Percentiles rank a stretch among this genome's conserved stretches.
Evolutionary conservation across 495 filamentous ascomycete genomes (phyloP).

Genomic region (Aspergillus funiculosus): DNA sequence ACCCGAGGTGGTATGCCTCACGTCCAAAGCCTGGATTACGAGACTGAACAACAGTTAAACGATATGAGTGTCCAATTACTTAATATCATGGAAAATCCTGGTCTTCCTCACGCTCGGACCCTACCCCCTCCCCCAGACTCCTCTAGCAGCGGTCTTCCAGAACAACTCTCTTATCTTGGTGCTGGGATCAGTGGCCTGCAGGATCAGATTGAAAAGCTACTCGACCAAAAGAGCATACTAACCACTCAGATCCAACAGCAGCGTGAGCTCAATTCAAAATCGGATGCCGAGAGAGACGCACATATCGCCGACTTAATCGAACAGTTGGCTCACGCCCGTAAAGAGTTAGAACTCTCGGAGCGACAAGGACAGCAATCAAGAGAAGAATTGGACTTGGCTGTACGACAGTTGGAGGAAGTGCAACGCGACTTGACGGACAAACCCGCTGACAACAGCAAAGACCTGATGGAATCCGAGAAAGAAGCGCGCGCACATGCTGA

Average conservation of each 20-base stretch:
- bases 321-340: slow-evolving; percentile 41
- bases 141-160: slow-evolving; percentile 39
- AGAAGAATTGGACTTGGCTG: slow-evolving; percentile 40
- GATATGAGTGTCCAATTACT: slow-evolving; percentile 49
- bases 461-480: slow-evolving; percentile 46
- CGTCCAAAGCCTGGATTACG: slow-evolving; percentile 15
- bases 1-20: slow-evolving; percentile 1
- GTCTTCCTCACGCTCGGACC: slow-evolving; percentile 37
- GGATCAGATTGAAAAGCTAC: slow-evolving; percentile 47
- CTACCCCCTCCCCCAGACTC: slow-evolving; percentile 45
- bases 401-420: slow-evolving; percentile 43
- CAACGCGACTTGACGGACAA: slow-evolving; percentile 31
- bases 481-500: slow-evolving; percentile 50
- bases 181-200: slow-evolving; percentile 73
- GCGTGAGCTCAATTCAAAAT: slow-evolving; percentile 72
- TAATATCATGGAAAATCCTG: slow-evolving; percentile 44
- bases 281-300: slow-evolving; percentile 51
- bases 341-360: slow-evolving; percentile 35
- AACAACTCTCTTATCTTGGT: slow-evolving; percentile 51
- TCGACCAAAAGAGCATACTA: slow-evolving; percentile 78
- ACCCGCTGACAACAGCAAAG: slow-evolving; percentile 22
- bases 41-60: slow-evolving; percentile 42
- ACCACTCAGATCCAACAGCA: slow-evolving; percentile 89
- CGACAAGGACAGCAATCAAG: slow-evolving; percentile 33
- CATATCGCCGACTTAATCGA: slow-evolving; percentile 47